phyloP scores from a whole-genome alignment of 345 rosid genomes.

The Gossypium australe region DNA sequence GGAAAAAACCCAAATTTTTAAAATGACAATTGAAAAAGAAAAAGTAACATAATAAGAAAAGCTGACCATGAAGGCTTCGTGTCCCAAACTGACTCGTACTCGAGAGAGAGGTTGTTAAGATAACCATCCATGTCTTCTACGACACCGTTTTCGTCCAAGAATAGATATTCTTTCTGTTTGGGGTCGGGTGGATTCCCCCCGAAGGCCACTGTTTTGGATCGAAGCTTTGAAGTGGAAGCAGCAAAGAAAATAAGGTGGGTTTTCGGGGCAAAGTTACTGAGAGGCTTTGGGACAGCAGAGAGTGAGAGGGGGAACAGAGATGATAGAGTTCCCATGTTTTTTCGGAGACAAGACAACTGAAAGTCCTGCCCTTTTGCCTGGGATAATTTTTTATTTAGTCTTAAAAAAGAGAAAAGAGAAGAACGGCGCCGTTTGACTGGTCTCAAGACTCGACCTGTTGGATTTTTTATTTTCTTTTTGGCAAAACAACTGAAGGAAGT shows the following conservation, averaged over 20 bases:
- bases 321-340: slow-evolving; percentile 24
- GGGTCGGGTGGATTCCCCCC: slow-evolving; percentile 38
- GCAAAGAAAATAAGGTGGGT: slow-evolving; percentile 12
- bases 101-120: slow-evolving; percentile 79
- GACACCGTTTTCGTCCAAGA: slow-evolving; percentile 59
- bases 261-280: slow-evolving; percentile 9
- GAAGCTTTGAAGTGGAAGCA: background rate
- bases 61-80: slow-evolving; percentile 84
- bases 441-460: too few species aligned
- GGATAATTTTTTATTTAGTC: background rate
- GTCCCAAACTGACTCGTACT: slow-evolving; percentile 98
- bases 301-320: slow-evolving; percentile 25
- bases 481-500: too few species aligned
- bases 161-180: slow-evolving; percentile 36
- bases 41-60: background rate
- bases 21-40: background rate
- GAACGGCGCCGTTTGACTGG: too few species aligned
- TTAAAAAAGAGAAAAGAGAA: too few species aligned
- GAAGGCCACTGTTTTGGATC: slow-evolving; percentile 29
- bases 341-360: background rate
- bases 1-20: background rate
- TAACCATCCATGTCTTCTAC: slow-evolving; percentile 86
- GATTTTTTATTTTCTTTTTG: too few species aligned
- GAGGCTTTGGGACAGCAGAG: slow-evolving; percentile 10
- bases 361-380: background rate